phyloP scores from a whole-genome alignment of 495 filamentous ascomycete species.

The Mytilinidion resinicola region DNA sequence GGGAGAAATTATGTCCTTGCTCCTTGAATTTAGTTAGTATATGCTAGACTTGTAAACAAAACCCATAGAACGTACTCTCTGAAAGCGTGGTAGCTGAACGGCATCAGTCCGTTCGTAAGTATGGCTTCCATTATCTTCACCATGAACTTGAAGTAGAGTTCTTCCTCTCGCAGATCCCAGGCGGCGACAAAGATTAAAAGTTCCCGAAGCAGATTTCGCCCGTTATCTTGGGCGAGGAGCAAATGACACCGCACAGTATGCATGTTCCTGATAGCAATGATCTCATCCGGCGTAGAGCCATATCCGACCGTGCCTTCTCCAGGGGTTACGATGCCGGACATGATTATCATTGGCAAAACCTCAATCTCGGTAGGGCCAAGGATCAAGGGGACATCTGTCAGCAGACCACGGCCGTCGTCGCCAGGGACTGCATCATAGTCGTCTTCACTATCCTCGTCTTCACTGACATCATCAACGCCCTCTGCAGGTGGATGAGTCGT shows the following conservation, averaged over 20 bases:
- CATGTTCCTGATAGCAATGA: conserved; percentile 60
- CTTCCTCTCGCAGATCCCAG: conserved; percentile 87
- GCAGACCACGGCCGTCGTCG: conserved; percentile 63
- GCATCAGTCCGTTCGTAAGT: conserved; percentile 77
- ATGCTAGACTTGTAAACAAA: neutral
- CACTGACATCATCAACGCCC: conserved; percentile 43
- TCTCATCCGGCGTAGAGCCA: conserved; percentile 50
- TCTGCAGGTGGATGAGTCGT: conserved; percentile 14
- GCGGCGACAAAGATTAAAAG: conserved; percentile 93
- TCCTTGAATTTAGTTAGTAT: conserved; percentile 28
- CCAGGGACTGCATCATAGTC: conserved; percentile 78
- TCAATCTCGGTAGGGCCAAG: conserved; percentile 90
- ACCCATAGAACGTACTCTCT: conserved; percentile 47
- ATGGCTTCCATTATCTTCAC: conserved; percentile 91
- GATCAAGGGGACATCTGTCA: conserved; percentile 92
- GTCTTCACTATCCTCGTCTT: conserved; percentile 53
- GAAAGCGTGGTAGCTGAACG: conserved; percentile 83
- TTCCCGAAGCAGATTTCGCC: conserved; percentile 79
- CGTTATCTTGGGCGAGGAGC: conserved; percentile 76
- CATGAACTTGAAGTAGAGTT: conserved; percentile 91
- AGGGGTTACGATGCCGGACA: conserved; percentile 66
- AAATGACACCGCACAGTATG: conserved; percentile 83
- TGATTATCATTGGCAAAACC: conserved; percentile 88
- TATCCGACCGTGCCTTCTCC: conserved; percentile 35
- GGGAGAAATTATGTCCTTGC: conserved; percentile 92